Base-by-base conservation (phyloP, 2,329 filamentous ascomycete genomes). In the Claviceps capensis region DNA sequence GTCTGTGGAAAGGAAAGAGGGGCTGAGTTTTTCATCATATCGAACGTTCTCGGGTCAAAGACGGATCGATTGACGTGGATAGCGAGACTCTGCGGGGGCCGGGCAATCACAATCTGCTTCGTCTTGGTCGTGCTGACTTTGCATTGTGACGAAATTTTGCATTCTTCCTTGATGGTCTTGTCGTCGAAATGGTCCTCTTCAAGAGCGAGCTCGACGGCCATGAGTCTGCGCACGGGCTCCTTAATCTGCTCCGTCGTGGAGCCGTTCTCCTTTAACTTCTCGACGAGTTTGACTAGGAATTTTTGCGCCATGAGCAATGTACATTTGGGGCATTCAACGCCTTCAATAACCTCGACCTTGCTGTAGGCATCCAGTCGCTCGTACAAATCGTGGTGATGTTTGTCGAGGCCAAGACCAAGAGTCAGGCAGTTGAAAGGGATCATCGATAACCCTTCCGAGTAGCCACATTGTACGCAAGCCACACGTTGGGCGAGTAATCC, bases 381-480 rank as follows among this genome's bases (percentile, higher is more conserved):
- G 53, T 82, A 81, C 0, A 97, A 69, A 55, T 88, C 79, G 61
- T 90, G 87, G 17, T 76, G 72, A 34, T 68, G 63, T 56, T 74
- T 76, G 47, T 76, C 75, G 5, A 75, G 69, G 1, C 86, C 87
- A 1, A 97, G 78, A 38, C 85, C 88, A 0, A 97, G 78, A 0
- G 91, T 96, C 47, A 97, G 72, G 62, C 89, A 96, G 63, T 93
- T 96, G 73, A 97, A 97, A 0, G 89, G 88, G 19, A 88, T 94
- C 69, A 97, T 80, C 1, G 86, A 89, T 14, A 96, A 74, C 1
- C 90, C 90, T 60, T 95, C 89, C 0, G 88, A 89, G 67, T 86
- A 85, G 7, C 88, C 88, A 63, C 93, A 98, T 46, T 76, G 75
- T 52, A 86, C 83, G 65, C 93, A 98, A 0, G 87, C 86, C 1